Conservation (phyloP, 306 rosid species). For the Begonia peltatifolia region DNA sequence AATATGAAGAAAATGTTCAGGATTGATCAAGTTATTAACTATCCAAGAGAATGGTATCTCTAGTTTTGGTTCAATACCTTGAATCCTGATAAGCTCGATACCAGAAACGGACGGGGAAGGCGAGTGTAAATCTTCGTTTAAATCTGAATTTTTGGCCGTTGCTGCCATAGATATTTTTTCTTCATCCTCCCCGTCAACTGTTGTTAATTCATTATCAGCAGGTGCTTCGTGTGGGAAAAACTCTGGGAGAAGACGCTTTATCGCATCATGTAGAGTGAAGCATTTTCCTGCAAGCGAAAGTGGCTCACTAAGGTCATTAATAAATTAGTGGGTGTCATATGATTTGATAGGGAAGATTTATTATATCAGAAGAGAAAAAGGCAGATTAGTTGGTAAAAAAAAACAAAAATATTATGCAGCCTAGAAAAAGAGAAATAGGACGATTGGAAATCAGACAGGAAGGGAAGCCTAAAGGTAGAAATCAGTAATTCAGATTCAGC, state of each 20-base stretch:
- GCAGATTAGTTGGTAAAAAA: too few relatives aligned
- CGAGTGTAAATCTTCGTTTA: constrained; percentile 19
- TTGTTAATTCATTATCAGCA: constrained; percentile 12
- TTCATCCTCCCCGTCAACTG: constrained; percentile 12
- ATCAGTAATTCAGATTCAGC: too few relatives aligned
- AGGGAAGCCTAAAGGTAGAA: too few relatives aligned
- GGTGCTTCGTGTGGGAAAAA: constrained; percentile 24
- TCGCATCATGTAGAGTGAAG: constrained; percentile 61
- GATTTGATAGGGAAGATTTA: too few relatives aligned
- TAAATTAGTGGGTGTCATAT: too few relatives aligned
- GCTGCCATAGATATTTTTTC: constrained; percentile 20
- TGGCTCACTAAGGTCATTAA: too few relatives aligned
- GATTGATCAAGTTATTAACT: constrained; percentile 60
- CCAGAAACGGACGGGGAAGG: constrained; percentile 16
- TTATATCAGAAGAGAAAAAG: too few relatives aligned
- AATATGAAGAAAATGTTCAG: constrained; percentile 78
- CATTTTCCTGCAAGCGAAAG: constrained; percentile 36
- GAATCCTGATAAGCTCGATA: constrained; percentile 72
- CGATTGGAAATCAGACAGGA: too few relatives aligned
- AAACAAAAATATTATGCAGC: too few relatives aligned
- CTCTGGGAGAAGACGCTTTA: constrained; percentile 62
- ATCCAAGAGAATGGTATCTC: constrained; percentile 92
- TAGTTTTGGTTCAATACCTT: constrained; percentile 86
- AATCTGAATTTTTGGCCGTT: constrained; percentile 19
- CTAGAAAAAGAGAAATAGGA: too few relatives aligned